Evolutionary conservation across 2,329 filamentous ascomycete genomes (phyloP), one percentile per base, ranked within the genome.

Genomic region (Parascedosporium putredinis): DNA sequence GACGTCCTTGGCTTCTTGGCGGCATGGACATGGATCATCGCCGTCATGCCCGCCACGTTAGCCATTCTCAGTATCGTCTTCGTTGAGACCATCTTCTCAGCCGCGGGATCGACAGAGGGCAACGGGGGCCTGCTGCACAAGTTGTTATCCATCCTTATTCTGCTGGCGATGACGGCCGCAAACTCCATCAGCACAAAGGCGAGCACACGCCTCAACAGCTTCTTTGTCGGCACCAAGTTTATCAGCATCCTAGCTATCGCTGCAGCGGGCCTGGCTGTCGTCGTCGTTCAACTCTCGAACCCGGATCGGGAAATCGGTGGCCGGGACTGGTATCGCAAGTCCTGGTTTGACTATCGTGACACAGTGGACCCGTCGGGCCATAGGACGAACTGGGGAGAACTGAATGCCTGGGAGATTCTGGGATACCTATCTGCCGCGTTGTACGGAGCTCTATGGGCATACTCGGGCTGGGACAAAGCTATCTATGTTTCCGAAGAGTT

Each of bases 381-480:
- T 9, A 62, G 63, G 25, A 75, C 69, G 0, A 67, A 75, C 34
- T 79, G 76, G 76, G 58, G 59, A 0, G 53, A 58, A 1, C 55
- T 83, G 38, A 64, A 69, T 4, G 60, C 67, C 24, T 83, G 79
- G 80, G 76, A 79, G 50, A 67, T 76, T 9, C 70, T 81, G 23
- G 79, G 79, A 0, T 75, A 81, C 55, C 75, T 75, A 50, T 78
- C 76, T 3, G 72, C 78, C 1, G 80, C 79, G 0, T 65, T 83
- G 1, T 83, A 83, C 55, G 79, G 74, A 0, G 78, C 76, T 0
- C 58, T 83, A 0, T 84, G 79, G 79, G 79, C 76, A 0, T 84
- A 82, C 52, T 79, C 76, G 0, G 80, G 80, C 0, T 84, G 80
- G 80, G 80, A 83, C 50, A 83, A 82, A 64, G 75, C 74, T 3